phyloP scores from a whole-genome alignment of 2,329 filamentous ascomycete genomes.

The Endothia cerciana region DNA sequence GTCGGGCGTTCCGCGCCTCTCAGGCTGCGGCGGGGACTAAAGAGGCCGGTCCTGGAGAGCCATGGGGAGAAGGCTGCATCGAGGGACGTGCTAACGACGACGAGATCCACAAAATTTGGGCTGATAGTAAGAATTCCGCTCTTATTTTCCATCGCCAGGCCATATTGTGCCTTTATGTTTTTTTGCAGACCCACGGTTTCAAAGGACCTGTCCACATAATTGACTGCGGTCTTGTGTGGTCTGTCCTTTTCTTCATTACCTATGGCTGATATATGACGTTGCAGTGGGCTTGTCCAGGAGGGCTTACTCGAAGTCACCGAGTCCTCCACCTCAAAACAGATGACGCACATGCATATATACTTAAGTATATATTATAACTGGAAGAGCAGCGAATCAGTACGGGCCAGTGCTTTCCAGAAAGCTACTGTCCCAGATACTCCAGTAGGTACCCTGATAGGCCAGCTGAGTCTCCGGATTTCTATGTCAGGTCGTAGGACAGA shows the following conservation, averaged over 20 bases:
- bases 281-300: constrained; percentile 21
- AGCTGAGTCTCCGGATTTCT: no score
- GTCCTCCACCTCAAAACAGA: neutral
- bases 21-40: neutral
- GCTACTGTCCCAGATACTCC: no score
- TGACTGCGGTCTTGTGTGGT: neutral
- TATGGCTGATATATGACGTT: neutral
- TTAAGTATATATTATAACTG: no score
- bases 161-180: neutral
- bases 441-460: no score
- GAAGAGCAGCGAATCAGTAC: no score
- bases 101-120: constrained; percentile 20
- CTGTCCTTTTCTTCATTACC: neutral
- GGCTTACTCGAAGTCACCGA: constrained; percentile 22
- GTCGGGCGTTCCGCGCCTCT: constrained; percentile 3
- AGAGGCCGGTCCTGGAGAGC: neutral
- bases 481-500: no score
- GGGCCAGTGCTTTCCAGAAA: no score
- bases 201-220: neutral
- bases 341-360: neutral
- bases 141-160: neutral
- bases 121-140: constrained; percentile 2
- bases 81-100: neutral
- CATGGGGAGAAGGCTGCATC: neutral
- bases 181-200: neutral